Base-by-base conservation (phyloP, 805 yeast genomes). In the Yamadazyma tumulicola region DNA sequence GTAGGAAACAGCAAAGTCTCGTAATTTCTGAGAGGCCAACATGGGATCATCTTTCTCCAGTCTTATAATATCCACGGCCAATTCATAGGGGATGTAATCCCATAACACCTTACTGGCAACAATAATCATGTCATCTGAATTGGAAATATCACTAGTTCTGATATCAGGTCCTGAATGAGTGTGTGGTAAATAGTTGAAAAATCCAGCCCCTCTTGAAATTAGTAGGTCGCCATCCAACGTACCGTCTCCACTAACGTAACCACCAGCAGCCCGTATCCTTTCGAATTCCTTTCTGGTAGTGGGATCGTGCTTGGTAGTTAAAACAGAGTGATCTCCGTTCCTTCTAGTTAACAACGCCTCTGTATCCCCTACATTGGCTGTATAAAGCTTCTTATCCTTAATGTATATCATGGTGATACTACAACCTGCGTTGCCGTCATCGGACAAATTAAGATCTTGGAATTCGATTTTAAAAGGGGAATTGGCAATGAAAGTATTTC, bases 1-100 rank as follows among this genome's bases (percentile, higher is more conserved):
- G 57, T 88, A 93, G 1, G 96, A 81, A 41, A 91, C 77, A 1
- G 97, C 97, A 64, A 83, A 87, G 58, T 93, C 98, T 51, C 97
- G 77, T 46, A 93, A 67, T 51, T 85, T 87, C 48, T 87, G 94
- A 0, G 98, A 97, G 1, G 97, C 97, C 17, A 79, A 56, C 78
- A 86, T 81, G 2, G 97, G 95, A 47, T 85, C 86, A 13, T 79
- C 79, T 48, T 77, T 79, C 49, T 81, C 85, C 42, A 81, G 85
- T 41, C 96, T 72, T 10, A 89, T 81, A 37, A 93, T 79, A 59
- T 93, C 98, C 22, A 89, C 95, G 0, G 95, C 96, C 10, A 86
- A 72, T 49, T 88, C 94, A 45, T 77, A 78, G 6, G 88, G 76
- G 42, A 93, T 72, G 48, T 71, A 76, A 39, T 89, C 88, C 96